A percentile compares a stretch with the other conserved stretches of the same genome.
Conservation (phyloP, 2,329 filamentous ascomycete species). For the Fusarium phyllophilum region DNA sequence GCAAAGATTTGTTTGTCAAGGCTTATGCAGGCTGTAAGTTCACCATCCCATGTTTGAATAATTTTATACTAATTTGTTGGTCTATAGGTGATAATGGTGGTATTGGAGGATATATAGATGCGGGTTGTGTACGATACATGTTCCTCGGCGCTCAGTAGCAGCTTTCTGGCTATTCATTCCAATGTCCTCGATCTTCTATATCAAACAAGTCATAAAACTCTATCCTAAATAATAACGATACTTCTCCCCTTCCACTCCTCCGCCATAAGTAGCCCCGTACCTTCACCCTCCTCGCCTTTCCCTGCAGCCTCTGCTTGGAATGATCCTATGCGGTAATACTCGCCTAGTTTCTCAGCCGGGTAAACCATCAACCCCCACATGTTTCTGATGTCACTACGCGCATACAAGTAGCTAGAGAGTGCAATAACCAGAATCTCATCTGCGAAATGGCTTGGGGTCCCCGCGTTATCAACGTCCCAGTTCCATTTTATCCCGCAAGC, state of each 20-base stretch:
- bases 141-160: not conserved
- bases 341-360: not conserved
- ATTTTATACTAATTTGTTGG: accelerated
- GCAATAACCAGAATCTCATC: not conserved
- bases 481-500: not conserved
- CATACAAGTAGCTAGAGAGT: not conserved
- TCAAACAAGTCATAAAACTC: too few relatives aligned
- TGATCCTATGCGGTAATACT: not conserved
- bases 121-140: not conserved
- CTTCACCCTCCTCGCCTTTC: too few relatives aligned
- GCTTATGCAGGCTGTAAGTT: not conserved
- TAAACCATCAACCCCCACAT: not conserved
- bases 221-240: not conserved
- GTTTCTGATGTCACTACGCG: accelerated
- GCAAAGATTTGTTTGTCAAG: not conserved
- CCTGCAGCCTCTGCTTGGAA: too few relatives aligned
- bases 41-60: accelerated
- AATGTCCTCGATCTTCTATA: accelerated
- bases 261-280: not conserved
- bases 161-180: accelerated
- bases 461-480: not conserved
- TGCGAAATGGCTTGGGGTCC: not conserved
- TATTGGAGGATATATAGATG: not conserved
- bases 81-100: not conserved
- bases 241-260: too few relatives aligned